phyloP scores from a whole-genome alignment of 139 green algal species.

The Haematococcus sp. region DNA sequence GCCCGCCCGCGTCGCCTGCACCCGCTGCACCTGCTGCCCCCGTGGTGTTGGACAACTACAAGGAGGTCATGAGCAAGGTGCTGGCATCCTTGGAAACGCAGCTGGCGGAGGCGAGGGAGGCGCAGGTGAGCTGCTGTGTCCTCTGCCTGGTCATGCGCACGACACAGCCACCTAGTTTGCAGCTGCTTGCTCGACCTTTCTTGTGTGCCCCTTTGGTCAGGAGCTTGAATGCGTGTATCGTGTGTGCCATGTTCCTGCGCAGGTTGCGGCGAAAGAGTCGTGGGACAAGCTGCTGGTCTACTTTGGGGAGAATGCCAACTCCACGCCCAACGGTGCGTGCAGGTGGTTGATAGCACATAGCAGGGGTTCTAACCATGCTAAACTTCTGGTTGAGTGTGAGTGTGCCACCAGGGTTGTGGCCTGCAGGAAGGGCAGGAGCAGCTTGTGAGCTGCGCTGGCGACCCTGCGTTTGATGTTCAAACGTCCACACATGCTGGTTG shows the following conservation, averaged over 20 bases:
- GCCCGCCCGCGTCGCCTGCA: background rate
- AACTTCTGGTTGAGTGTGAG: too few species aligned
- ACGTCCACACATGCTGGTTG: background rate
- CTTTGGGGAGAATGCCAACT: slow-evolving; percentile 43
- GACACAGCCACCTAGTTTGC: too few species aligned
- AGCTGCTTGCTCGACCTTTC: too few species aligned
- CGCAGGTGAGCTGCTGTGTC: background rate
- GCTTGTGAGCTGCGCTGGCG: too few species aligned
- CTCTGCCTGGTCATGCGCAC: background rate
- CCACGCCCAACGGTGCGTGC: slow-evolving; percentile 13
- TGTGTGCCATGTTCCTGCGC: background rate
- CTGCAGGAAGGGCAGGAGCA: background rate
- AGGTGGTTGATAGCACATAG: too few species aligned
- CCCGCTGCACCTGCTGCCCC: background rate
- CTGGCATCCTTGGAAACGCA: slow-evolving; percentile 20
- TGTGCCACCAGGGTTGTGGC: background rate
- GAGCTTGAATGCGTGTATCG: background rate
- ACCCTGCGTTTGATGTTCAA: too few species aligned
- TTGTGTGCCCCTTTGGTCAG: too few species aligned
- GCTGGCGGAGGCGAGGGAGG: background rate
- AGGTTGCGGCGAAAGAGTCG: background rate
- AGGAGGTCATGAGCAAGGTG: slow-evolving; percentile 19
- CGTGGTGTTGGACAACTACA: slow-evolving; percentile 16
- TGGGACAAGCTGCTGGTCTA: slow-evolving; percentile 40
- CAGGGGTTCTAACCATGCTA: too few species aligned